These are phyloP conservation scores for Volvox africanus DNA, from an alignment of 139 green algal genomes.

Conservation along the genomic window DNA sequence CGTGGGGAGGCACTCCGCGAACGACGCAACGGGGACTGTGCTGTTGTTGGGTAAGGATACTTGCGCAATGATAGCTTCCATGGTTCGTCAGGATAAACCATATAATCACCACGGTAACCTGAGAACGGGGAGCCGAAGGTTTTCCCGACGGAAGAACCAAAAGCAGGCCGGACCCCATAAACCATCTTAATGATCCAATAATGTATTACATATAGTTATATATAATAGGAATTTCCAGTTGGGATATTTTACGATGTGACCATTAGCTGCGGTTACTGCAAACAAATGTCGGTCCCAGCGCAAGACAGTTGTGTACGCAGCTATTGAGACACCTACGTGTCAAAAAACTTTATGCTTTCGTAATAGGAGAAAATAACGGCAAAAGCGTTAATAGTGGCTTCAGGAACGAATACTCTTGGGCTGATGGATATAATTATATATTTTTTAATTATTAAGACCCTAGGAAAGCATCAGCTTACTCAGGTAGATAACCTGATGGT, in stretches of 20 bases:
- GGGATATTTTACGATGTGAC: neutral
- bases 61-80: slow-evolving; percentile 8
- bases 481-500: too few species aligned
- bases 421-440: too few species aligned
- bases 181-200: neutral
- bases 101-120: slow-evolving; percentile 15
- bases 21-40: neutral
- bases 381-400: too few species aligned
- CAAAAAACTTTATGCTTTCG: too few species aligned
- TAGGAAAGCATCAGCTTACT: too few species aligned
- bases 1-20: neutral
- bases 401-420: too few species aligned
- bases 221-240: neutral
- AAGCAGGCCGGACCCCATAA: neutral
- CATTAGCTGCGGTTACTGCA: neutral
- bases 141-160: neutral
- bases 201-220: neutral
- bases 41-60: neutral
- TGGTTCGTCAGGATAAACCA: slow-evolving; percentile 24
- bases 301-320: too few species aligned
- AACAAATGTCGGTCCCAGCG: too few species aligned
- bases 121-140: slow-evolving; percentile 22
- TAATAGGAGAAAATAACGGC: too few species aligned
- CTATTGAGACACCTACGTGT: too few species aligned
- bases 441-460: too few species aligned